These are phyloP conservation scores for Funneliformis caledonium DNA, from an alignment of 371 early-diverging fungal genomes.

Conservation along the genomic window DNA sequence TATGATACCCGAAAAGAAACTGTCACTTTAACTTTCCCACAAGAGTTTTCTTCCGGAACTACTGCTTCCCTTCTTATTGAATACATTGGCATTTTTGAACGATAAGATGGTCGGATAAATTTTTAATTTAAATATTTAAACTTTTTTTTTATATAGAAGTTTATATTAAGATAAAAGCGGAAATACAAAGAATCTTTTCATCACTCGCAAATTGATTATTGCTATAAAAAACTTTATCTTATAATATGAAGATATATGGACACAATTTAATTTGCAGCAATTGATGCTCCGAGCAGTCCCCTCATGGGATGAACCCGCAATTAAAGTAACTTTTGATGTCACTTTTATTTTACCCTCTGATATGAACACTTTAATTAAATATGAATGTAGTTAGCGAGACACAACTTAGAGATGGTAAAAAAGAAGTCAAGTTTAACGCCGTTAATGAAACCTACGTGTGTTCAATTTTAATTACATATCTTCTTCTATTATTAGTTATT, in stretches of 20 bases:
- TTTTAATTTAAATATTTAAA: too few relatives aligned
- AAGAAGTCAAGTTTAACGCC: conserved; percentile 82
- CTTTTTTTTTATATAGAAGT: conserved; percentile 86
- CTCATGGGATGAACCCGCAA: conserved; percentile 89
- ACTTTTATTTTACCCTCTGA: conserved; percentile 71
- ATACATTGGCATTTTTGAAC: conserved; percentile 75
- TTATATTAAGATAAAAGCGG: conserved; percentile 69
- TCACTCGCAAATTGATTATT: background rate
- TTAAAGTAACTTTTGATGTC: conserved; percentile 89
- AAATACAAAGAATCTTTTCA: conserved; percentile 51
- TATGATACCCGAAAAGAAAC: conserved; percentile 60
- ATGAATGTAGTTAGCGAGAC: conserved; percentile 68
- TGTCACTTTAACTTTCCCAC: conserved; percentile 62
- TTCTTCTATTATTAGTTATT: background rate
- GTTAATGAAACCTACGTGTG: conserved; percentile 89
- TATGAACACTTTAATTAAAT: conserved; percentile 83
- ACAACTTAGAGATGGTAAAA: conserved; percentile 43
- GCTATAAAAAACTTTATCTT: background rate
- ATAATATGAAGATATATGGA: conserved; percentile 58
- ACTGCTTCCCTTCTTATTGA: conserved; percentile 57
- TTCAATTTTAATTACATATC: background rate
- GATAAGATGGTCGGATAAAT: conserved; percentile 87
- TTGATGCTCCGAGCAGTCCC: conserved; percentile 91
- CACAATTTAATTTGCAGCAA: conserved; percentile 94
- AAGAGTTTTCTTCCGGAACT: conserved; percentile 54